Base-by-base conservation (phyloP, 805 yeast genomes). In the Candida easanensis region DNA sequence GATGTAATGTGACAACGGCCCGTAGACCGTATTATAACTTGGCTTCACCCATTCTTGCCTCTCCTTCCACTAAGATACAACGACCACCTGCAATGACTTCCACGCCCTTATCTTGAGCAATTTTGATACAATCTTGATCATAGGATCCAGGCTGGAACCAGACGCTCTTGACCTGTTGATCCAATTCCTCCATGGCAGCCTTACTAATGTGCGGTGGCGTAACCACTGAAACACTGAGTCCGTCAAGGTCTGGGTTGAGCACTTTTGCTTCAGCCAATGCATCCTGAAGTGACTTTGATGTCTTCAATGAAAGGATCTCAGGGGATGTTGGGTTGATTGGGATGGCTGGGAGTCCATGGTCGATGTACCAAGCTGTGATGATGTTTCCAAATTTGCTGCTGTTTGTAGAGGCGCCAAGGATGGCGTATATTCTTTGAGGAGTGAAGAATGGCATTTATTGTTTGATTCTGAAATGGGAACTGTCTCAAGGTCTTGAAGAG, bases 121-220 rank as follows among this genome's bases (percentile, higher is more conserved):
- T 62, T 1, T 71, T 65, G 15, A 83, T 65, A 3, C 76, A 77
- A 11, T 66, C 70, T 3, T 58, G 56, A 53, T 83, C 80, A 51
- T 76, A 85, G 18, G 88, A 76, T 0, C 95, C 95, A 0, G 95
- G 95, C 57, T 87, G 95, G 51, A 84, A 80, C 95, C 95, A 88
- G 14, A 85, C 65, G 1, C 82, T 79, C 52, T 74, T 74, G 14
- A 84, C 64, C 0, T 63, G 43, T 9, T 57, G 56, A 5, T 56
- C 41, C 44, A 76, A 62, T 14, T 69, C 69, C 10, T 68, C 61
- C 28, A 81, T 56, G 0, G 71, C 58, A 6, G 70, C 59, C 15
- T 72, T 65, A 2, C 88, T 77, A 4, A 82, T 73, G 0, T 58
- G 56, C 1, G 95, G 93, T 2, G 95, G 90, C 0, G 95, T 86